Evolutionary conservation across 495 filamentous ascomycete species (phyloP).

Genomic region (Aspergillus biplanus): DNA sequence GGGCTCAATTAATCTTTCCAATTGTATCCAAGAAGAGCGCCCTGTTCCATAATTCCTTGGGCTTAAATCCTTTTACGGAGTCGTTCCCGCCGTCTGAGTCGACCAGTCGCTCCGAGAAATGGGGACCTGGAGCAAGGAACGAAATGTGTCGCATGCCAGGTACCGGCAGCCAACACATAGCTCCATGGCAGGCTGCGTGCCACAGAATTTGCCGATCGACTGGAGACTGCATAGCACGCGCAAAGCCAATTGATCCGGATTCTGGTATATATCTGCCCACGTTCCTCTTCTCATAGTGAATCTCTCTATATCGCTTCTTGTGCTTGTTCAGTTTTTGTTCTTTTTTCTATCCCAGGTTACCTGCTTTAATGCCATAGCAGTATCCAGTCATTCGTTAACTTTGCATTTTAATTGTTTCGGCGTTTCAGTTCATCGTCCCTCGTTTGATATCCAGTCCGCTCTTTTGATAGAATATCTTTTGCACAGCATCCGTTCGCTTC

Average conservation of each 20-base stretch:
- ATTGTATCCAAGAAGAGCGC: too few species aligned
- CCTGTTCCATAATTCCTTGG: not conserved
- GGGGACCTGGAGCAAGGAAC: slow-evolving; percentile 16
- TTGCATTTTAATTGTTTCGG: slow-evolving; percentile 29
- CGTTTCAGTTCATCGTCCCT: slow-evolving; percentile 33
- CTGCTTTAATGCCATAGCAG: slow-evolving; percentile 34
- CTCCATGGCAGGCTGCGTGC: slow-evolving; percentile 17
- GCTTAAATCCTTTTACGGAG: not conserved
- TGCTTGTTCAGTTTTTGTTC: slow-evolving; percentile 12
- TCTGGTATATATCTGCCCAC: slow-evolving; percentile 14
- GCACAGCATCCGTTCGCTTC: slow-evolving; percentile 13
- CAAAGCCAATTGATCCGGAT: slow-evolving; percentile 16
- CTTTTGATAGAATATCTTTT: slow-evolving; percentile 14
- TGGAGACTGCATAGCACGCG: slow-evolving; percentile 23
- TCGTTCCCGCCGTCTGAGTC: not conserved
- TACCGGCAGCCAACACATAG: slow-evolving; percentile 20
- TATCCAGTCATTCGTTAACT: slow-evolving; percentile 27
- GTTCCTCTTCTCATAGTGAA: slow-evolving; percentile 14
- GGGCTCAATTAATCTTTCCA: not conserved
- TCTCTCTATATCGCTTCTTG: not conserved
- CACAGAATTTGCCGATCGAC: slow-evolving; percentile 22
- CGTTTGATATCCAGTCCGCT: slow-evolving; percentile 28
- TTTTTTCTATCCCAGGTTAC: slow-evolving; percentile 18
- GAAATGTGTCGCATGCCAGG: slow-evolving; percentile 27
- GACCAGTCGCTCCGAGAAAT: not conserved